phyloP scores from a whole-genome alignment of 768 basidiomycete species.

The Lentinula aciculospora region DNA sequence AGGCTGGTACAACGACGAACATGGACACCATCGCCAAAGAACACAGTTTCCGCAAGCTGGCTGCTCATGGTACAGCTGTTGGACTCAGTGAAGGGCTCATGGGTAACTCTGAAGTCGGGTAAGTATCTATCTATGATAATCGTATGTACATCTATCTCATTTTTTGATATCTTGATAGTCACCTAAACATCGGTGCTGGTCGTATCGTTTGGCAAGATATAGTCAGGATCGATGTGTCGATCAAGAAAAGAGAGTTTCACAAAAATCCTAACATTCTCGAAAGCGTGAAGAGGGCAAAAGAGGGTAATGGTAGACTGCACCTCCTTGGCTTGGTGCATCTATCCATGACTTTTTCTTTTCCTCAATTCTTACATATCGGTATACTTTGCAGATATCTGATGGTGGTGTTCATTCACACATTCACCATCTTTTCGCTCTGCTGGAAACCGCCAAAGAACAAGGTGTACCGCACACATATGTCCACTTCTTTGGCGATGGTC shows the following conservation, averaged over 20 bases:
- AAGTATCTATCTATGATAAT: constrained; percentile 21
- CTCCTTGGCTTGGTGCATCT: constrained; percentile 74
- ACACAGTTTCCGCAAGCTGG: constrained; percentile 65
- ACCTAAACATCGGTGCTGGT: constrained; percentile 93
- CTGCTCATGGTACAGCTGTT: constrained; percentile 88
- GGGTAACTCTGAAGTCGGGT: constrained; percentile 99
- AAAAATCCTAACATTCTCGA: constrained; percentile 69
- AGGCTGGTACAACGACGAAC: constrained; percentile 74
- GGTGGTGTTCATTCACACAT: constrained; percentile 98
- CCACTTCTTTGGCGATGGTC: constrained; percentile 93
- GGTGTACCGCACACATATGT: constrained; percentile 83
- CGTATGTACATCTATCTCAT: background rate
- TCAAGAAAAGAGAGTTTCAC: constrained; percentile 86
- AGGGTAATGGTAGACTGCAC: constrained; percentile 79
- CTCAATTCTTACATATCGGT: background rate
- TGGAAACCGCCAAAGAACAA: constrained; percentile 84
- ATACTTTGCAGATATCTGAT: constrained; percentile 70
- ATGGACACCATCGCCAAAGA: constrained; percentile 86
- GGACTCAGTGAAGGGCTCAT: constrained; percentile 91
- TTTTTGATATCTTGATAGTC: constrained; percentile 46
- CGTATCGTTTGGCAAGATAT: constrained; percentile 98
- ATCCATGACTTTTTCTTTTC: background rate
- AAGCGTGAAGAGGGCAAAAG: constrained; percentile 72
- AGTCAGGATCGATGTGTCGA: constrained; percentile 88
- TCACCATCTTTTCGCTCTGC: constrained; percentile 80